Evolutionary conservation across 257 asterid species (phyloP), one percentile per base, ranked within the genome.

Genomic region (Avicennia marina): DNA sequence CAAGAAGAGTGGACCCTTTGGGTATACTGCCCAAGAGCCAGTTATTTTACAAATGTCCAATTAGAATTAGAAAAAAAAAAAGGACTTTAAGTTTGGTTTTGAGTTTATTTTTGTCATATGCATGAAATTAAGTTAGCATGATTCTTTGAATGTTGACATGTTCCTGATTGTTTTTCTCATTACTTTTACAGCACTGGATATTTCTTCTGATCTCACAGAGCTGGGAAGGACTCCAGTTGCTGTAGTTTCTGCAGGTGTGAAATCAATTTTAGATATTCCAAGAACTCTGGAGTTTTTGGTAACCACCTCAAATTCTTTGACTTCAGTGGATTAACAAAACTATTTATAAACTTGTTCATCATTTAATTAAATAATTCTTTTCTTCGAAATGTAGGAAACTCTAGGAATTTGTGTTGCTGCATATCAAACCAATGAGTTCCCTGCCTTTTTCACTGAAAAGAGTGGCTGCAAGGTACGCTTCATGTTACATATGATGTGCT

Each of bases 281-380:
- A 81, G 89, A 72, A 93, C 98, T 25, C 79, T 93, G 11, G 98
- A 93, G 60, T 93, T 81, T 75, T 72, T 93, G 95, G 98, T 91
- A 81, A 69, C 9, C 53, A 20, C 10, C 43, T 9, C 13, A 53
- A n/a, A 21, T 10, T 22, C 55, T 51, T 52, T 63, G 32, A 20
- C 68, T 53, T 53, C 60, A 33, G 13, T 48, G 19, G 53, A 47
- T 58, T 38, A 21, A 13, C 57, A 46, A n/a, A 32, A 39, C 0
- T 15, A 3, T 16, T 38, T 31, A 34, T 38, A 32, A n/a, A n/a
- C n/a, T n/a, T n/a, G n/a, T 8, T 15, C 31, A 40, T 2, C n/a
- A 39, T 20, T 54, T 19, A 29, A 7, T 22, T 36, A 36, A 50
- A 15, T 53, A 47, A 38, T 45, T 56, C 51, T 61, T 55, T 36